phyloP scores from a whole-genome alignment of 805 yeast genomes.

The Kodamaea sagamina region DNA sequence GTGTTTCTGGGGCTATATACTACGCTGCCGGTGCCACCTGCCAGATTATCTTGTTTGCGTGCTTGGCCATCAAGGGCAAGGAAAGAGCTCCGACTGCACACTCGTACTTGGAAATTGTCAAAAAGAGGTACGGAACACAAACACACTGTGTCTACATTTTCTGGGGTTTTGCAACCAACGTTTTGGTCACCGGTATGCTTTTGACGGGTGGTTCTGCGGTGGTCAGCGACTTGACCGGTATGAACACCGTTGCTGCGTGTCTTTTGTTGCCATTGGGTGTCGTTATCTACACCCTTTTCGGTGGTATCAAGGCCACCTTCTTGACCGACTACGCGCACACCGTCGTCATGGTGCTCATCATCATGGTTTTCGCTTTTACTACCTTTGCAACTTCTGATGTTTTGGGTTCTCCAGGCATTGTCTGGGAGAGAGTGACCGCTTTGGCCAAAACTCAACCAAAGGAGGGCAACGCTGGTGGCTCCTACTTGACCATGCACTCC shows the following conservation, averaged over 20 bases:
- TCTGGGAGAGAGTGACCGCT: constrained; percentile 71
- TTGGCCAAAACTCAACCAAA: constrained; percentile 65
- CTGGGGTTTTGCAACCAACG: constrained; percentile 85
- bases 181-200: constrained; percentile 89
- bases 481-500: constrained; percentile 85
- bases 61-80: constrained; percentile 85
- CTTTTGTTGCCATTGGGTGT: constrained; percentile 83
- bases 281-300: constrained; percentile 44
- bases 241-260: constrained; percentile 78
- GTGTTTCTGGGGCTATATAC: constrained; percentile 77
- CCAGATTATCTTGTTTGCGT: constrained; percentile 83
- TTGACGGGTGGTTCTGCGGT: constrained; percentile 90
- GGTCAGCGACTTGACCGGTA: constrained; percentile 77
- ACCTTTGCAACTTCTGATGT: constrained; percentile 68
- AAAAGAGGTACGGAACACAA: constrained; percentile 73
- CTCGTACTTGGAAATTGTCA: constrained; percentile 83
- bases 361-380: constrained; percentile 78
- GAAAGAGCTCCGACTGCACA: constrained; percentile 90
- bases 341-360: constrained; percentile 67
- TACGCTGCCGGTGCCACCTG: constrained; percentile 93
- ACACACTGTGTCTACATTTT: constrained; percentile 72
- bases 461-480: constrained; percentile 80
- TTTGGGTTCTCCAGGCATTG: constrained; percentile 80
- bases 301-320: constrained; percentile 49
- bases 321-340: constrained; percentile 48